Evolutionary conservation across 2,329 filamentous ascomycete species (phyloP).

Genomic region (Raffaelea albimanens): DNA sequence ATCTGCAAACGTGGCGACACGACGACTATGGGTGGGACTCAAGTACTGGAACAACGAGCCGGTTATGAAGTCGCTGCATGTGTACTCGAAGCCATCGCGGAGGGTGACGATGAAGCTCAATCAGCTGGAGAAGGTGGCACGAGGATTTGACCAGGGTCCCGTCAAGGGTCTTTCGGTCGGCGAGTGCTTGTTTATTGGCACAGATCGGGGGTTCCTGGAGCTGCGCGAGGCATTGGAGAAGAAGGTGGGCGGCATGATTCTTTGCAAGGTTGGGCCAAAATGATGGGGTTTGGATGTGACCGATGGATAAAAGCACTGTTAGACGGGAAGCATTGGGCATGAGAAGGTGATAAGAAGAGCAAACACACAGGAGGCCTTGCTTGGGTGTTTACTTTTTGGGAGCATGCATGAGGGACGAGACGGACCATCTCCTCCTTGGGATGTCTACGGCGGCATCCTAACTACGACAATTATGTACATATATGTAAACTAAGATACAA

Average conservation of each 20-base stretch:
- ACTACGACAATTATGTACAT: too few species aligned
- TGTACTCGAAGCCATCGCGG: conserved; percentile 67
- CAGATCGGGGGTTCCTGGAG: conserved; percentile 71
- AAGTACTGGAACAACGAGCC: conserved; percentile 84
- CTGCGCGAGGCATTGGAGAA: conserved; percentile 71
- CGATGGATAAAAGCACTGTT: too few species aligned
- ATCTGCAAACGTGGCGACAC: conserved; percentile 58
- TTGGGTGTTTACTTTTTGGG: too few species aligned
- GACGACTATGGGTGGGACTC: conserved; percentile 77
- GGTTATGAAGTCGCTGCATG: conserved; percentile 56
- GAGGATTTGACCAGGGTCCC: conserved; percentile 60
- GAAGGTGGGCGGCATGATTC: conserved; percentile 68
- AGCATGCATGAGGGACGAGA: too few species aligned
- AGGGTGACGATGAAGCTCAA: conserved; percentile 55
- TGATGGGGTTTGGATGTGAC: too few species aligned
- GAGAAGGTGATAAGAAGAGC: too few species aligned
- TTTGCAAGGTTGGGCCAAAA: conserved; percentile 56
- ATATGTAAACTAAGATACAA: too few species aligned
- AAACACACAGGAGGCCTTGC: too few species aligned
- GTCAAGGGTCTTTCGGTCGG: conserved; percentile 69
- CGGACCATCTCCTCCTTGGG: too few species aligned
- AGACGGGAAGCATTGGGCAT: too few species aligned
- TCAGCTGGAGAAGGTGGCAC: conserved; percentile 54
- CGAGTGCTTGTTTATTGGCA: conserved; percentile 73
- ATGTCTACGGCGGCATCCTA: too few species aligned